Conservation (phyloP, 176 grass and related monocot genomes). For the Juncus inflexus region DNA sequence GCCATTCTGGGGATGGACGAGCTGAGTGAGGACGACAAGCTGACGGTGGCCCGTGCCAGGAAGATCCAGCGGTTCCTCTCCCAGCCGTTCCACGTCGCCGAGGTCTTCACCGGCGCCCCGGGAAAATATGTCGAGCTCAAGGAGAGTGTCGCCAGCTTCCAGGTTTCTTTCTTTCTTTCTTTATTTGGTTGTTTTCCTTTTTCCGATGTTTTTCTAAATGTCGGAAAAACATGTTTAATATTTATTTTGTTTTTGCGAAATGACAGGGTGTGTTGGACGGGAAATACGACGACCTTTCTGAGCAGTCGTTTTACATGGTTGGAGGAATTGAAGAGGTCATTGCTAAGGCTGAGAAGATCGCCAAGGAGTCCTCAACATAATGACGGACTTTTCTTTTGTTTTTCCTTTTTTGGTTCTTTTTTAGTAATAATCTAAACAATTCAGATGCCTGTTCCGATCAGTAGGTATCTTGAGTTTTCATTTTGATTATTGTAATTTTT, state of each 20-base stretch:
- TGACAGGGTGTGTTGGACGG: slow-evolving; percentile 81
- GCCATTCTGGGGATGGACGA: slow-evolving; percentile 99
- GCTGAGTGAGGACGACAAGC: slow-evolving; percentile 91
- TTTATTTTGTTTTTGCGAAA: neutral
- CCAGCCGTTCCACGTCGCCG: slow-evolving; percentile 94
- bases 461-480: slow-evolving; percentile 10
- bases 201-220: too few species aligned
- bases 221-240: too few species aligned
- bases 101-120: slow-evolving; percentile 96
- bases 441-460: neutral
- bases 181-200: too few species aligned
- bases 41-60: slow-evolving; percentile 86
- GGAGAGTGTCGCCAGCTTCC: slow-evolving; percentile 82
- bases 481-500: slow-evolving; percentile 13
- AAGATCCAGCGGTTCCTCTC: slow-evolving; percentile 97
- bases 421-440: slow-evolving; percentile 27
- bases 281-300: slow-evolving; percentile 77
- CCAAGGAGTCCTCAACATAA: slow-evolving; percentile 71
- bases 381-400: slow-evolving; percentile 12
- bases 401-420: slow-evolving; percentile 7
- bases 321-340: slow-evolving; percentile 92
- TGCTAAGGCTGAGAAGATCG: slow-evolving; percentile 91
- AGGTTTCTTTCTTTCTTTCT: slow-evolving; percentile 44
- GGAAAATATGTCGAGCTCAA: slow-evolving; percentile 92
- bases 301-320: slow-evolving; percentile 97